Base-by-base conservation (phyloP, 768 basidiomycete species). In the Podaxis pistillaris region DNA sequence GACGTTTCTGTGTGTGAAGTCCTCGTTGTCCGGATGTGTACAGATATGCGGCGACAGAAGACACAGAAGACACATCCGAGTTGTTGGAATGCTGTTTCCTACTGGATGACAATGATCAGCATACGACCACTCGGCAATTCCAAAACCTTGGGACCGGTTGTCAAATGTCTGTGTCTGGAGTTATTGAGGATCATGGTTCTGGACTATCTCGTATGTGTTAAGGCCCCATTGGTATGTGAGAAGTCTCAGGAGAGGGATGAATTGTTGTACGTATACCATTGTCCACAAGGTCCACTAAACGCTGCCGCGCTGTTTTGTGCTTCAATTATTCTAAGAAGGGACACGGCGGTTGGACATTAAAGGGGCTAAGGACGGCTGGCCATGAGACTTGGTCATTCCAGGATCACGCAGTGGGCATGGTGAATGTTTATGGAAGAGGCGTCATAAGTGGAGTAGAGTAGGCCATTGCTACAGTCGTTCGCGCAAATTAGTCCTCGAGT, bases 191-290 rank as follows among this genome's bases (percentile, higher is more conserved):
- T 56, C 38, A 50, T 50, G 49, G 37, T 56, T 56, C 54, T 56
- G 54, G 54, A 40, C 38, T 56, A 56, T 56, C 49, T 56, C 19
- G 54, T 40, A 19, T 22, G 36, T 40, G 37, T 26, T 37, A 56
- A 56, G 33, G 19, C 38, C 54, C 54, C 54, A 15, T 28, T 37
- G 58, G 47, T 60, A 33, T 60, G 58, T 60, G 58, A 60, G 58
- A 60, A 60, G 9, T 12, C 24, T 51, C 58, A 60, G 58, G 58
- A 52, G n/a, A 60, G 36, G 37, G 47, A 60, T 60, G 58, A 60
- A 60, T 60, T 51, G 47, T 19, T 60, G 58, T 60, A 60, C 58
- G 58, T 60, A 50, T 22, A 13, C 8, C 15, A 15, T 22, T 57
- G 56, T 24, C 22, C 56, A 57, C 56, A 57, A 57, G 56, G 49